Evolutionary conservation across 2,329 filamentous ascomycete genomes (phyloP), one percentile per base, ranked within the genome.

Genomic region (Corynespora cassiicola): DNA sequence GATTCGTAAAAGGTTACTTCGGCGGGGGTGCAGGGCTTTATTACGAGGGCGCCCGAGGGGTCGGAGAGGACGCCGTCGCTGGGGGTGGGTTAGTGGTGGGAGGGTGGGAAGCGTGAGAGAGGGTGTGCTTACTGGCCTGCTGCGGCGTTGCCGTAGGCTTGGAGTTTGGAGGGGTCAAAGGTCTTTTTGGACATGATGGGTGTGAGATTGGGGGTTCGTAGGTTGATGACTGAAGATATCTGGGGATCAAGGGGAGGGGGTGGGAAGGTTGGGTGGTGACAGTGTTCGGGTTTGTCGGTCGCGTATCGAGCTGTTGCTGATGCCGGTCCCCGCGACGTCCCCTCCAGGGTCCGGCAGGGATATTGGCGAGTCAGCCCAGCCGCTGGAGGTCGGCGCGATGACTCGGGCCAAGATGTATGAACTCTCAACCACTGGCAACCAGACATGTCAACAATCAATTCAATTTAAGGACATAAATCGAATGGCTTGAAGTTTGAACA

Each of bases 41-140:
- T 89, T 65, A 99, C 88, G 21, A 97, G 77, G 49, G 87, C 82
- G 64, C 94, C 94, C 36, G 88, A 84, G 38, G 80, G 77, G 61
- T 95, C 90, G 63, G 86, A 90, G 57, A 95, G 81, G 30, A 95
- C 92, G 50, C 94, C 94, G 54, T 95, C 91, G 72, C 91, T 96
- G 63, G 11, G 31, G 35, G 3, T 8, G 14, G 18, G 25, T 50
- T 18, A 54, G 36, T 26, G 33, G 28, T 34, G 40, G 41, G 23
- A 39, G 30, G 23, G 36, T 29, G 40, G 31, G 23, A 34, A 36
- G 16, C 31, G n/a, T n/a, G n/a, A n/a, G 39, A 39, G 20, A 36
- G 28, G 31, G 32, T 34, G 27, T 35, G 80, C 87, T 78, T 77
- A 91, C 88, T 95, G 89, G 70, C 89, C 89, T 47, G 89, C 89